Conservation (phyloP, 2,329 filamentous ascomycete genomes). For the Bipolaris bicolor region DNA sequence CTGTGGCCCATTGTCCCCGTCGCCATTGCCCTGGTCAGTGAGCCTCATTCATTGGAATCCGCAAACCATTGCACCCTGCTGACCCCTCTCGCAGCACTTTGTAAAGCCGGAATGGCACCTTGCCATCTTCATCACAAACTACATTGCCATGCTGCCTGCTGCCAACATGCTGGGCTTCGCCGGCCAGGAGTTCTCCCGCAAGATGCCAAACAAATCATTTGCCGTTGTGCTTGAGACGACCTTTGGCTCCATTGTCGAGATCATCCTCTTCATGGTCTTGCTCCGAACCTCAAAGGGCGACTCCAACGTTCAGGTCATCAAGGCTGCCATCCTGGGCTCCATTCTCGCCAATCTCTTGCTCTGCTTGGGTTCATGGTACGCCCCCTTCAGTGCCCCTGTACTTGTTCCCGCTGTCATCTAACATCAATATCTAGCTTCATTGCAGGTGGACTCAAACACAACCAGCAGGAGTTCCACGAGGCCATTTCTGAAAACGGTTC, state of each 20-base stretch:
- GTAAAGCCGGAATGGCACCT: slow-evolving; percentile 63
- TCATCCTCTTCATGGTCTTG: slow-evolving; percentile 81
- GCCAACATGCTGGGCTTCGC: slow-evolving; percentile 79
- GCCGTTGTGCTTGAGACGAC: slow-evolving; percentile 66
- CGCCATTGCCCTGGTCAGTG: slow-evolving; percentile 66
- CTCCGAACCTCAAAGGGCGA: slow-evolving; percentile 57
- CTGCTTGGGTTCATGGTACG: slow-evolving; percentile 72
- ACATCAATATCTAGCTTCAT: slow-evolving; percentile 61
- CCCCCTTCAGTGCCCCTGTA: neutral
- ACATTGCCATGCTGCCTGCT: slow-evolving; percentile 77
- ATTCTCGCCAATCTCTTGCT: slow-evolving; percentile 82
- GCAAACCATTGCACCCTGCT: slow-evolving; percentile 4
- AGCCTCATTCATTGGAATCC: neutral
- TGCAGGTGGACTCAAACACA: slow-evolving; percentile 70
- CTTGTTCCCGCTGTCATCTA: neutral
- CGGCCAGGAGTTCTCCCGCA: slow-evolving; percentile 73
- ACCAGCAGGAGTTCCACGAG: slow-evolving; percentile 74
- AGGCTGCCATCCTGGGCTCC: slow-evolving; percentile 82
- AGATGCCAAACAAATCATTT: slow-evolving; percentile 72
- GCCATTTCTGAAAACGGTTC: slow-evolving; percentile 80
- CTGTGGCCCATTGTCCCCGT: slow-evolving; percentile 78
- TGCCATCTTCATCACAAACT: slow-evolving; percentile 72
- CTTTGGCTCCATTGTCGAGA: slow-evolving; percentile 77
- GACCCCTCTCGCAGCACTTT: slow-evolving; percentile 51
- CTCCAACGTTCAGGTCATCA: slow-evolving; percentile 70